Evolutionary conservation across 352 stramenopile species (phyloP).

Genomic region (Globisporangium recalcitrans): DNA sequence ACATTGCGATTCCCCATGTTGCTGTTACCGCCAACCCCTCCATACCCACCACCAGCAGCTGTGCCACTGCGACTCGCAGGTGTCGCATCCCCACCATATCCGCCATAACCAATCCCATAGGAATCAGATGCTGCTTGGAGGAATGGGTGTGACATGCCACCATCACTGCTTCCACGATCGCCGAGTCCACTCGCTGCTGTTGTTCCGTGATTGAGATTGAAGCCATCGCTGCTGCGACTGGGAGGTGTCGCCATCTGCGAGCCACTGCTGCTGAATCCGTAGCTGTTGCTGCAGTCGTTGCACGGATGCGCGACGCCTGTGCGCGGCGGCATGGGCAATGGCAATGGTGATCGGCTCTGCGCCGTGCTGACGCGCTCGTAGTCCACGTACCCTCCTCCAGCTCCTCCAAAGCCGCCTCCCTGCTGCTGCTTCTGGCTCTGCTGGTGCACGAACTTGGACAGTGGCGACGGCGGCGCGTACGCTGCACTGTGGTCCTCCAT

Average conservation of each 20-base stretch:
- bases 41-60: constrained; percentile 4
- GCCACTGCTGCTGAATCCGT: not conserved
- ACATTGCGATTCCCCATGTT: constrained; percentile 8
- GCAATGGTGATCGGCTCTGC: constrained; percentile 9
- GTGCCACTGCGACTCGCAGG: constrained; percentile 10
- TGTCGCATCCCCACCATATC: constrained; percentile 11
- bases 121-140: constrained; percentile 8
- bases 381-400: constrained; percentile 1
- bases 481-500: constrained; percentile 10
- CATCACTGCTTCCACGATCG: not conserved
- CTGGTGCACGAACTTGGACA: constrained; percentile 73
- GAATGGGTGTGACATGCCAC: constrained; percentile 7
- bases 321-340: constrained; percentile 1
- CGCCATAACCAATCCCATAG: not conserved
- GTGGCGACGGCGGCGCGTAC: constrained; percentile 41
- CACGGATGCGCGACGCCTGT: not conserved
- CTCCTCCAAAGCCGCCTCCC: not conserved
- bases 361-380: constrained; percentile 22
- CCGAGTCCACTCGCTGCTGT: not conserved
- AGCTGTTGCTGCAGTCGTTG: not conserved
- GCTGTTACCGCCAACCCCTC: not conserved
- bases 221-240: constrained; percentile 7
- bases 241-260: not conserved
- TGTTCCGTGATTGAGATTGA: not conserved
- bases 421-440: constrained; percentile 24